phyloP scores from a whole-genome alignment of 345 rosid species.

The Syzygium jambos region DNA sequence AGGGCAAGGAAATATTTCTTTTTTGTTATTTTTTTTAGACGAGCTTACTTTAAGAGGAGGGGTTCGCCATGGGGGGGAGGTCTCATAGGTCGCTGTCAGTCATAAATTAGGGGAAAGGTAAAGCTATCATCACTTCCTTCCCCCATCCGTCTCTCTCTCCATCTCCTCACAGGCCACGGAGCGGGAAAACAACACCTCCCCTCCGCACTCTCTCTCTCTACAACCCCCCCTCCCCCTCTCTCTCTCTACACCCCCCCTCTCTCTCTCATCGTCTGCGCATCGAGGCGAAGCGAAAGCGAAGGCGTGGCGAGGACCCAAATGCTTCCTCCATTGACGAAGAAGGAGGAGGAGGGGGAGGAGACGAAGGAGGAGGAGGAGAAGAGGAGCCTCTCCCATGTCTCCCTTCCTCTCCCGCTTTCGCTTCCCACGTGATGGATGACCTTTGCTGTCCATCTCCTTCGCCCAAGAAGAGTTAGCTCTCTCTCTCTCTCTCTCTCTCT shows the following conservation, averaged over 20 bases:
- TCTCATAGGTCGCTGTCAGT: slow-evolving; percentile 47
- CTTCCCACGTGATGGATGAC: background rate
- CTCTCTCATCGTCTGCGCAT: background rate
- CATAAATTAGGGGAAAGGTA: slow-evolving; percentile 26
- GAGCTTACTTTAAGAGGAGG: slow-evolving; percentile 1
- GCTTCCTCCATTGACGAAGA: background rate
- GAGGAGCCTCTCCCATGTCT: background rate
- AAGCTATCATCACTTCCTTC: slow-evolving; percentile 2
- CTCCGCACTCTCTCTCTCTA: background rate
- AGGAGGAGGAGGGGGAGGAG: too few relatives aligned
- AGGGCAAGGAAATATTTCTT: background rate
- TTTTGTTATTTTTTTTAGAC: background rate
- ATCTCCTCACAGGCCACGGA: background rate
- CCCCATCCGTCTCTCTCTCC: background rate
- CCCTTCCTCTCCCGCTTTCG: background rate
- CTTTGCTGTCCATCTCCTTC: background rate
- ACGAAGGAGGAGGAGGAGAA: too few relatives aligned
- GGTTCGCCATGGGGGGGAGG: background rate
- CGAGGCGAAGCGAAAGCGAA: background rate
- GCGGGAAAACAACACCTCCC: slow-evolving; percentile 22
- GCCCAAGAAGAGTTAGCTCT: background rate
- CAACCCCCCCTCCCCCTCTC: too few relatives aligned
- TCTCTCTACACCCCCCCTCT: background rate
- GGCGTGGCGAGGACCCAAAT: background rate
- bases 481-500: background rate